These are phyloP conservation scores for Hypoxylon intermedium DNA, from an alignment of 495 filamentous ascomycete genomes.

Conservation along the genomic window DNA sequence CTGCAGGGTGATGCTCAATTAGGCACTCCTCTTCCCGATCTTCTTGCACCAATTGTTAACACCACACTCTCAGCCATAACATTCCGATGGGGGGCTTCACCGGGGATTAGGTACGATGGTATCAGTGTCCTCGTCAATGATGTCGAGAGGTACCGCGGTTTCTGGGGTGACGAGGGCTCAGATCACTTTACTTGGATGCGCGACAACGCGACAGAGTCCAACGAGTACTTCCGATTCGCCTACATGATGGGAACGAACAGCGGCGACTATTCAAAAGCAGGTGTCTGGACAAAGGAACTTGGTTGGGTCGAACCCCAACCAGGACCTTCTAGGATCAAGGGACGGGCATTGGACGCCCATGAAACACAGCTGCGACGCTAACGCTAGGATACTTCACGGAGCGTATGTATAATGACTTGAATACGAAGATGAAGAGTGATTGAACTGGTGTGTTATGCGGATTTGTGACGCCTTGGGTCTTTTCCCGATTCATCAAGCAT, in stretches of 20 bases:
- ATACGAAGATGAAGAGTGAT: neutral
- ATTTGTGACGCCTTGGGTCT: neutral
- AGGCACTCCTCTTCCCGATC: slow-evolving; percentile 70
- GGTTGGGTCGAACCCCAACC: slow-evolving; percentile 67
- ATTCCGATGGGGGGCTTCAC: slow-evolving; percentile 57
- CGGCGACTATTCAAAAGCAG: slow-evolving; percentile 82
- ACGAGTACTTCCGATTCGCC: slow-evolving; percentile 85
- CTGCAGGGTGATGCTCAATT: slow-evolving; percentile 74
- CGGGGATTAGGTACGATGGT: slow-evolving; percentile 74
- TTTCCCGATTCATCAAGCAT: neutral
- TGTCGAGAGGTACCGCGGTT: slow-evolving; percentile 81
- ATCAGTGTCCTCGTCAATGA: slow-evolving; percentile 92
- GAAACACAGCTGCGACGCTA: slow-evolving; percentile 23
- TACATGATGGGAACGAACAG: slow-evolving; percentile 73
- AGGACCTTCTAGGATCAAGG: slow-evolving; percentile 53
- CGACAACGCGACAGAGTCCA: slow-evolving; percentile 50
- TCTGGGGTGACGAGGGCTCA: slow-evolving; percentile 53
- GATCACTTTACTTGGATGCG: slow-evolving; percentile 58
- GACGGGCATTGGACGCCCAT: slow-evolving; percentile 25
- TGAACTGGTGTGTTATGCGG: neutral
- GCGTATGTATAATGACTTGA: slow-evolving; percentile 17
- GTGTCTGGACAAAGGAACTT: slow-evolving; percentile 73
- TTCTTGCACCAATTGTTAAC: slow-evolving; percentile 58
- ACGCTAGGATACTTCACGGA: slow-evolving; percentile 28
- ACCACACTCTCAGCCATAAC: slow-evolving; percentile 55